Evolutionary conservation across 805 yeast species (phyloP).

Genomic region (Ogataea kodamae): DNA sequence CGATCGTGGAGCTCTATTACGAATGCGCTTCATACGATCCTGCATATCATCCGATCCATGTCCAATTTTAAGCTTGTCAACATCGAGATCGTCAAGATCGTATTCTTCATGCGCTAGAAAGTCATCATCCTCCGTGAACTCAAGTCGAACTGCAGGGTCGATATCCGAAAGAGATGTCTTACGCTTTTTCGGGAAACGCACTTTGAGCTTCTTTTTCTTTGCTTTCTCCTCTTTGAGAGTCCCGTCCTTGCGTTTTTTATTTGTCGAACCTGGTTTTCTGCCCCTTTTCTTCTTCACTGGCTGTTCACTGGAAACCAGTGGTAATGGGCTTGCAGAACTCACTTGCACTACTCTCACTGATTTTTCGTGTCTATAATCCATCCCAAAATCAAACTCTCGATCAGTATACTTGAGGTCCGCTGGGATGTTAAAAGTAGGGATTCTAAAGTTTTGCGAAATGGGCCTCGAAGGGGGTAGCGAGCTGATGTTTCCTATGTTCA

Average conservation of each 20-base stretch:
- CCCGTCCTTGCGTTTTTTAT: slow-evolving; percentile 17
- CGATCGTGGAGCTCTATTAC: slow-evolving; percentile 21
- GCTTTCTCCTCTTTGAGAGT: slow-evolving; percentile 12
- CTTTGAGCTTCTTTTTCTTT: slow-evolving; percentile 16
- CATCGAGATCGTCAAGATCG: slow-evolving; percentile 9
- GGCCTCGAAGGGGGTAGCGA: slow-evolving; percentile 19
- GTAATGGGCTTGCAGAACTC: slow-evolving; percentile 5
- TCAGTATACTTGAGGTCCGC: slow-evolving; percentile 15
- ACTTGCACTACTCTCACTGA: slow-evolving; percentile 7
- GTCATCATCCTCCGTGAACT: slow-evolving; percentile 11
- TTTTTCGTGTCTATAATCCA: slow-evolving; percentile 9
- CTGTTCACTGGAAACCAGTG: slow-evolving; percentile 1
- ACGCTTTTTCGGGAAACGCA: slow-evolving; percentile 16
- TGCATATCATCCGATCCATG: slow-evolving; percentile 15
- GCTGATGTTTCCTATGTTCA: slow-evolving; percentile 16
- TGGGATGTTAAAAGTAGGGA: slow-evolving; percentile 19
- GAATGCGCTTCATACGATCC: slow-evolving; percentile 17
- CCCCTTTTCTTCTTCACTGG: slow-evolving; percentile 20
- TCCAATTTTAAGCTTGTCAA: neutral
- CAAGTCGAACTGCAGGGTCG: slow-evolving; percentile 11
- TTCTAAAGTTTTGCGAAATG: slow-evolving; percentile 13
- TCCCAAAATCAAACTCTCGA: slow-evolving; percentile 9
- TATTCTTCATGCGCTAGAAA: slow-evolving; percentile 6
- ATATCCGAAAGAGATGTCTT: slow-evolving; percentile 8
- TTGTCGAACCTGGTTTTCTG: slow-evolving; percentile 22